A percentile compares a stretch with the other conserved stretches of the same genome.
phyloP scores from a whole-genome alignment of 305 asterid genomes.

The Solanum hybrid region DNA sequence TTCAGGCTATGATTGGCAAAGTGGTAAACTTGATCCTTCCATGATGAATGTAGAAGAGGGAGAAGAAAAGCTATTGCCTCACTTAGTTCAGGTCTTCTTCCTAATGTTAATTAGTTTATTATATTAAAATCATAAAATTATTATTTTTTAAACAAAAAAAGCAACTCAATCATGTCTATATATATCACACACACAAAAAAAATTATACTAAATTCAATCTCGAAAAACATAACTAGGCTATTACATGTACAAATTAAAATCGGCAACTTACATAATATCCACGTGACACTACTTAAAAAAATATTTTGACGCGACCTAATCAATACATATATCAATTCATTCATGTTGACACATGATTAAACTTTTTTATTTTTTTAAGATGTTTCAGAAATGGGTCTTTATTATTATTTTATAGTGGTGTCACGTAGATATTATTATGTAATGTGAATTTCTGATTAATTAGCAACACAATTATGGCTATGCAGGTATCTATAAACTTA shows the following conservation, averaged over 20 bases:
- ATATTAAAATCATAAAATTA: background rate
- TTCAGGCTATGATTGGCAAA: constrained; percentile 90
- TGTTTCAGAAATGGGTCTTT: no score
- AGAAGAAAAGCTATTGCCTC: constrained; percentile 61
- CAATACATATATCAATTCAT: background rate
- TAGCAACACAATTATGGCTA: background rate
- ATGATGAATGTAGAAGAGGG: constrained; percentile 64
- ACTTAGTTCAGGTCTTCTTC: constrained; percentile 44
- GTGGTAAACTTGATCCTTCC: constrained; percentile 77
- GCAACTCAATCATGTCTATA: background rate
- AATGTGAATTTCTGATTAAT: background rate
- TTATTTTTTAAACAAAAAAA: no score
- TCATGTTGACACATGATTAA: no score
- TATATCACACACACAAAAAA: background rate
- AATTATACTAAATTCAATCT: background rate
- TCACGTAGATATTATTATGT: background rate
- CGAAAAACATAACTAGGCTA: background rate
- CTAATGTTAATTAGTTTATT: background rate
- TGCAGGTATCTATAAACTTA: constrained; percentile 57
- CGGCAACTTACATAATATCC: background rate
- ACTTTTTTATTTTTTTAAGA: no score
- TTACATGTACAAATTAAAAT: background rate
- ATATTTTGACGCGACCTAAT: background rate
- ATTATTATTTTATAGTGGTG: no score
- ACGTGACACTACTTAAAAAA: background rate